Conservation (phyloP, 2,329 filamentous ascomycete genomes). For the Hymenoscyphus albidus region DNA sequence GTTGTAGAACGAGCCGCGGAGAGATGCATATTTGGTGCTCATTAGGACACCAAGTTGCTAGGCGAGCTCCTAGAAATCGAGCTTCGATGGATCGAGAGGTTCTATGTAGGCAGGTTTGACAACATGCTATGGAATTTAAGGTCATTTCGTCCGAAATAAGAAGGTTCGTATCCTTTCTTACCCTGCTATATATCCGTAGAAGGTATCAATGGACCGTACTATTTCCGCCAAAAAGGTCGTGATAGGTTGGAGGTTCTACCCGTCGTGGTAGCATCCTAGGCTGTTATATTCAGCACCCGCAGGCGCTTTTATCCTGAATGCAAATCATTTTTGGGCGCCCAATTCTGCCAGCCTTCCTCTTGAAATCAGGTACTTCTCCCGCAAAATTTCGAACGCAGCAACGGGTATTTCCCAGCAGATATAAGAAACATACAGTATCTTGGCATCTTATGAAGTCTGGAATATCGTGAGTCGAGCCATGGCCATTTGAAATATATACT, state of each 20-base stretch:
- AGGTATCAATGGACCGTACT: neutral
- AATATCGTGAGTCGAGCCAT: too few relatives aligned
- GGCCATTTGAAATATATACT: too few relatives aligned
- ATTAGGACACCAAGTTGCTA: neutral
- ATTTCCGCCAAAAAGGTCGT: neutral
- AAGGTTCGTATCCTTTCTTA: neutral
- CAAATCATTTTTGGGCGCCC: neutral
- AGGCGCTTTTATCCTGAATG: neutral
- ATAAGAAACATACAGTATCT: too few relatives aligned
- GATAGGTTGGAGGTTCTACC: neutral
- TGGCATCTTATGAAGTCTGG: too few relatives aligned
- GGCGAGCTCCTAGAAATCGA: neutral
- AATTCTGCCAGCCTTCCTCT: neutral
- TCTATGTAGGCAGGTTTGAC: neutral
- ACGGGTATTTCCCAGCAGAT: too few relatives aligned
- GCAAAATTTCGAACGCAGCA: too few relatives aligned
- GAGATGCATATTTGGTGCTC: neutral
- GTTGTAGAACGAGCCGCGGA: constrained; percentile 3
- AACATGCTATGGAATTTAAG: neutral
- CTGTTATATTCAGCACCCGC: neutral
- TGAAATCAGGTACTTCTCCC: too few relatives aligned
- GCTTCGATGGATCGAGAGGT: neutral
- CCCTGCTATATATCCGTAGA: neutral
- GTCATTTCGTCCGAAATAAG: neutral
- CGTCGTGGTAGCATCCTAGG: neutral